Conservation (phyloP, 331 rosid genomes). For the Erythrophleum ivorense region DNA sequence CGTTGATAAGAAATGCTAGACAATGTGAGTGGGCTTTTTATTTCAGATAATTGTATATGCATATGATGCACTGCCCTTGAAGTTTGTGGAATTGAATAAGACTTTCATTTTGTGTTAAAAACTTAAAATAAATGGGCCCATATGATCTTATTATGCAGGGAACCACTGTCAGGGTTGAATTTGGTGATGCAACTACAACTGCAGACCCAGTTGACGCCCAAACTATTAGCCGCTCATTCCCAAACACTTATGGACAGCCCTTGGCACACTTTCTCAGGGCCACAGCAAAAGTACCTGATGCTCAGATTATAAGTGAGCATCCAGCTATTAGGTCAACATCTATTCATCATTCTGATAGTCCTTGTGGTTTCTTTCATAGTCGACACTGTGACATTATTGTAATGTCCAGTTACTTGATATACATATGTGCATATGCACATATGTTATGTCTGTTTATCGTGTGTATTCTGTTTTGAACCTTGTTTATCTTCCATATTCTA, state of each 20-base stretch:
- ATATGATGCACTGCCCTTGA: background rate
- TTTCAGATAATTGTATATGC: background rate
- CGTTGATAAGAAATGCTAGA: background rate
- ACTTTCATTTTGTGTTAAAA: background rate
- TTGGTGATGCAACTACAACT: slow-evolving; percentile 85
- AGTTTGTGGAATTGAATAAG: background rate
- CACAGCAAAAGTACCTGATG: slow-evolving; percentile 88
- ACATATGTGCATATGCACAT: background rate
- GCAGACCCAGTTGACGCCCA: slow-evolving; percentile 77
- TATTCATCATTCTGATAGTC: background rate
- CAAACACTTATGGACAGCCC: slow-evolving; percentile 84
- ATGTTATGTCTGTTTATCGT: slow-evolving; percentile 12
- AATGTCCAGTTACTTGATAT: background rate
- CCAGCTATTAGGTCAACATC: slow-evolving; percentile 68
- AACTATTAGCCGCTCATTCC: slow-evolving; percentile 68
- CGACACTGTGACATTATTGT: slow-evolving; percentile 8
- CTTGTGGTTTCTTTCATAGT: background rate
- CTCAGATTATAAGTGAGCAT: slow-evolving; percentile 86
- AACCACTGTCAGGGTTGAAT: slow-evolving; percentile 92
- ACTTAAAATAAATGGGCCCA: background rate
- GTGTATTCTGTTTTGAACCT: slow-evolving; percentile 14
- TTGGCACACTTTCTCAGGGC: slow-evolving; percentile 98
- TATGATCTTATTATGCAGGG: slow-evolving; percentile 57
- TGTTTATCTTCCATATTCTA: background rate
- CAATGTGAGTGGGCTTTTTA: background rate